Evolutionary conservation across 768 basidiomycete species (phyloP), one percentile per base, ranked within the genome.

Genomic region (Porphyrellus cyaneotinctus): DNA sequence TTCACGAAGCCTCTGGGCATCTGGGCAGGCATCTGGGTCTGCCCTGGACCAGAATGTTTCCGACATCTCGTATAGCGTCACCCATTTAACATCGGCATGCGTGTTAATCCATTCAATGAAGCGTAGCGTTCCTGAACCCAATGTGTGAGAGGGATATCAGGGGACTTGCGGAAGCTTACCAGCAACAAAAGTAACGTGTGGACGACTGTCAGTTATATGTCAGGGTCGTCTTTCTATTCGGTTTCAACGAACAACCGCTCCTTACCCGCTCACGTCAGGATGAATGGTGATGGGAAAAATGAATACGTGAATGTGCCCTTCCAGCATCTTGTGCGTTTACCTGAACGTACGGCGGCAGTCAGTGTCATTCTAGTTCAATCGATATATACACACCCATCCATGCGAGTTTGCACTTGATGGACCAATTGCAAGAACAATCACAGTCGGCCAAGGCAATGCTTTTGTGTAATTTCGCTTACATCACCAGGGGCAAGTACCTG

Each of bases 261-360:
- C 79, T 59, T 67, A 79, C 78, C 85, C 85, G 62, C 82, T 82
- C 22, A 87, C 85, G 58, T 89, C 87, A 1, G 88, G 87, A 59
- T 89, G 88, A 36, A 91, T 86, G 2, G 87, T 88, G 52, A 89
- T 78, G 0, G 86, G 86, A 59, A 87, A 85, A n/a, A 84, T 76
- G 52, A 85, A 61, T 88, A 88, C 2, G 79, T 76, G 64, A 87
- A 87, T 49, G 76, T 84, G 58, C 84, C 84, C 64, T 86, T 87
- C 87, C 88, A 89, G 7, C 78, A 37, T 82, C 81, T 32, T 80
- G 72, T 2, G 78, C 63, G 59, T 84, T 86, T n/a, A 88, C 81
- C 81, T 83, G 32, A 31, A 17, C 22, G 35, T 20, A 18, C n/a
- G 33, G 33, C 15, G 7, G 9, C 39, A 15, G 17, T 47, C 39